A percentile compares a stretch with the other conserved stretches of the same genome.
phyloP scores from a whole-genome alignment of 1,284 basidiomycete species.

The Leccinum variabile region DNA sequence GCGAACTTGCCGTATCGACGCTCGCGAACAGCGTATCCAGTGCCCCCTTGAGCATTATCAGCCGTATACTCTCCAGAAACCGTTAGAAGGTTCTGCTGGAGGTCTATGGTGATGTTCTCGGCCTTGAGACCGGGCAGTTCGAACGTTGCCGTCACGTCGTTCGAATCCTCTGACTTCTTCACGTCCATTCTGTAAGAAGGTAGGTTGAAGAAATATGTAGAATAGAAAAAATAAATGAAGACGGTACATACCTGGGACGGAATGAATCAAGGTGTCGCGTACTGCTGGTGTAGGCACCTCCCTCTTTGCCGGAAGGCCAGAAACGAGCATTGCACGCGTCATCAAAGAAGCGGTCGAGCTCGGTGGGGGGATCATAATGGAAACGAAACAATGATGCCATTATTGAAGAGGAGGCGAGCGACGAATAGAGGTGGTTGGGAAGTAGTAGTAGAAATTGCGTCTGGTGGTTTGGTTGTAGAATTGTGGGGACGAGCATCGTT shows the following conservation, averaged over 20 bases:
- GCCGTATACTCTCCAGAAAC: slow-evolving; percentile 37
- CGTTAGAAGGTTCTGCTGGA: slow-evolving; percentile 39
- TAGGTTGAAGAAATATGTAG: too few relatives aligned
- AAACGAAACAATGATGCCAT: slow-evolving; percentile 35
- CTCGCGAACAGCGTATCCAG: slow-evolving; percentile 41
- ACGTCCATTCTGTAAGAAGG: slow-evolving; percentile 31
- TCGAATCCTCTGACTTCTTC: slow-evolving; percentile 24
- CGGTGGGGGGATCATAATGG: slow-evolving; percentile 47
- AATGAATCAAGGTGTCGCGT: slow-evolving; percentile 1
- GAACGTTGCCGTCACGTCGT: slow-evolving; percentile 40
- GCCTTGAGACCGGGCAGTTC: slow-evolving; percentile 45
- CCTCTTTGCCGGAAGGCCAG: background rate
- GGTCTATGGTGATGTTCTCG: slow-evolving; percentile 40
- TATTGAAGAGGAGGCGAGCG: background rate
- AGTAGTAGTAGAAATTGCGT: background rate
- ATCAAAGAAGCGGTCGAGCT: slow-evolving; percentile 48
- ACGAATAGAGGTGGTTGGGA: background rate
- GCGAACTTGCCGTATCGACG: slow-evolving; percentile 20
- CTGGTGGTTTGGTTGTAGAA: background rate
- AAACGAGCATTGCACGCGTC: slow-evolving; percentile 36
- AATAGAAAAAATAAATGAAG: too few relatives aligned
- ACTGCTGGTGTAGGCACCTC: background rate
- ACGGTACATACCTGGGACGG: slow-evolving; percentile 15
- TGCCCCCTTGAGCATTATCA: slow-evolving; percentile 30
- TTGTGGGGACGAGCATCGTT: background rate